A percentile compares a stretch with the other conserved stretches of the same genome.
These are phyloP conservation scores for Fagopyrum tataricum DNA, from an alignment of 148 eudicot genomes.

Conservation along the genomic window DNA sequence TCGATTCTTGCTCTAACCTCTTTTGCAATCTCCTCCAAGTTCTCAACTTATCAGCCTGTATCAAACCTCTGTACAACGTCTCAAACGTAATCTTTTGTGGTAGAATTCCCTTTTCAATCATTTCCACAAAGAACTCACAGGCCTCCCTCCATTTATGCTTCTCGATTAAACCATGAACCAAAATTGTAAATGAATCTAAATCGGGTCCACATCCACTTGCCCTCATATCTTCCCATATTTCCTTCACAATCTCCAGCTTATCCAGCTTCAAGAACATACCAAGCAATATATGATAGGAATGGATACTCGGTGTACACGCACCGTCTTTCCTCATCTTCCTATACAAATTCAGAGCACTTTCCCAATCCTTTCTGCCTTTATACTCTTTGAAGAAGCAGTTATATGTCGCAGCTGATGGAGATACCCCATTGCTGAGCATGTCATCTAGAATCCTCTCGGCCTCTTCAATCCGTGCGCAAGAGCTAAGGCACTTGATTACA, in stretches of 20 bases:
- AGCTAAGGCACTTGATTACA: slow-evolving; percentile 86
- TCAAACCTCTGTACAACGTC: slow-evolving; percentile 71
- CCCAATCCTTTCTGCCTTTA: slow-evolving; percentile 71
- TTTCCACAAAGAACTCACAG: slow-evolving; percentile 73
- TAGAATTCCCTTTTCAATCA: slow-evolving; percentile 87
- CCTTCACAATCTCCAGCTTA: slow-evolving; percentile 49
- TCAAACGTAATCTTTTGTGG: slow-evolving; percentile 92
- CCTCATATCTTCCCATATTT: slow-evolving; percentile 81
- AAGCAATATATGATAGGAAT: slow-evolving; percentile 64
- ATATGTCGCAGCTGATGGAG: slow-evolving; percentile 64
- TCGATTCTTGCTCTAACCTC: slow-evolving; percentile 81
- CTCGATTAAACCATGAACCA: slow-evolving; percentile 80
- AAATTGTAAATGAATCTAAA: slow-evolving; percentile 74
- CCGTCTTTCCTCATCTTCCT: slow-evolving; percentile 68
- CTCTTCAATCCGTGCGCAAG: slow-evolving; percentile 77
- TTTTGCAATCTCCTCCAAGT: slow-evolving; percentile 96
- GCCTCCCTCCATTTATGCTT: slow-evolving; percentile 77
- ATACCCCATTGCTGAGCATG: slow-evolving; percentile 69
- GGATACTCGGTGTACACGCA: slow-evolving; percentile 37
- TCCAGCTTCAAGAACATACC: slow-evolving; percentile 62
- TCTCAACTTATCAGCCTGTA: slow-evolving; percentile 77
- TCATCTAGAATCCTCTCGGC: slow-evolving; percentile 59
- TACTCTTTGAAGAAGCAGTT: slow-evolving; percentile 94
- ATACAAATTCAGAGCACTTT: slow-evolving; percentile 65
- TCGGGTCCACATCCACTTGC: slow-evolving; percentile 65